Evolutionary conservation across 345 rosid genomes (phyloP).

Genomic region (Hibiscus syriacus): DNA sequence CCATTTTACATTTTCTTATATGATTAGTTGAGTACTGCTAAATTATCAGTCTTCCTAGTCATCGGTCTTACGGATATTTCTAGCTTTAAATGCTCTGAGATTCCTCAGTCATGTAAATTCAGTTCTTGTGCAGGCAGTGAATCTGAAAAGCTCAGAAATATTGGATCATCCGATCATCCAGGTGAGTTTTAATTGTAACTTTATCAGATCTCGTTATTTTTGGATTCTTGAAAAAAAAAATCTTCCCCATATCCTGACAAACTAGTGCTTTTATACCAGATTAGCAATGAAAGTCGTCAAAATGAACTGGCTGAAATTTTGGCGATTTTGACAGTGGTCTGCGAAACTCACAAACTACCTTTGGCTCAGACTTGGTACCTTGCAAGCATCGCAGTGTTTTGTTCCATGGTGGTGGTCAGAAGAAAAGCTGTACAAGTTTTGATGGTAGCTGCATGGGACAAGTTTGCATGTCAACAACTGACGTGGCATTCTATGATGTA

Average conservation of each 20-base stretch:
- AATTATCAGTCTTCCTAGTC: neutral
- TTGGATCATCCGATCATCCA: conserved; percentile 61
- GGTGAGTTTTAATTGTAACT: conserved; percentile 38
- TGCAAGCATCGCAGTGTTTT: conserved; percentile 84
- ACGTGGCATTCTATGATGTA: conserved; percentile 72
- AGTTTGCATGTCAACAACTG: conserved; percentile 92
- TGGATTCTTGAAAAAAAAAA: conserved; percentile 22
- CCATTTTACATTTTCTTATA: neutral
- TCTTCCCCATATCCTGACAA: conserved; percentile 29
- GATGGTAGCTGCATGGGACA: conserved; percentile 94
- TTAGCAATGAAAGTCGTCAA: conserved; percentile 81
- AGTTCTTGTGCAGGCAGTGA: conserved; percentile 67
- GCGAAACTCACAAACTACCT: conserved; percentile 86
- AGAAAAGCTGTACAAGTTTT: conserved; percentile 78
- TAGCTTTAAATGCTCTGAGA: conserved; percentile 3
- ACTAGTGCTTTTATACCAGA: conserved; percentile 53
- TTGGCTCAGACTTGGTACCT: conserved; percentile 96
- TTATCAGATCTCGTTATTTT: conserved; percentile 16
- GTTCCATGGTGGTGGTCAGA: conserved; percentile 74
- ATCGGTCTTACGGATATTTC: neutral
- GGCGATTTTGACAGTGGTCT: conserved; percentile 74
- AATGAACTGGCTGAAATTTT: conserved; percentile 82
- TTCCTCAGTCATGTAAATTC: too few species aligned
- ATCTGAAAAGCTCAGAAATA: conserved; percentile 77
- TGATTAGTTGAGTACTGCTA: neutral